Evolutionary conservation across 257 asterid species (phyloP).

Genomic region (Nicotiana attenuata): DNA sequence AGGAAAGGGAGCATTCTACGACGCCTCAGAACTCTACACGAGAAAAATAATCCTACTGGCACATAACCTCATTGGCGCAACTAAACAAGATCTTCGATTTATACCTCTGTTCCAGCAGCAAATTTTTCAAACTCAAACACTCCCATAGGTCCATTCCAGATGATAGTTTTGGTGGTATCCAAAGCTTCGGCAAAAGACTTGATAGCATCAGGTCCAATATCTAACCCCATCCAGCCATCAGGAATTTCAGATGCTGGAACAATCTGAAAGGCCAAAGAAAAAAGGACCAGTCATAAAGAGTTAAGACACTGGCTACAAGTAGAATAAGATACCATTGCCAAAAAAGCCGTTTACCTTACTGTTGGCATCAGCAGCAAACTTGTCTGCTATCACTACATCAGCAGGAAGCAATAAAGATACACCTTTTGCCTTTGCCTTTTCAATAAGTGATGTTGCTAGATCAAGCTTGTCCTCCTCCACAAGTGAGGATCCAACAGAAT

Average conservation of each 20-base stretch:
- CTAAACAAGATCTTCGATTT: constrained; percentile 38
- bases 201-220: constrained; percentile 43
- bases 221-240: constrained; percentile 49
- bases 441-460: constrained; percentile 38
- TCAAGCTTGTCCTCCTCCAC: constrained; percentile 45
- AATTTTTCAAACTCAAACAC: constrained; percentile 29
- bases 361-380: constrained; percentile 41
- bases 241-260: constrained; percentile 76
- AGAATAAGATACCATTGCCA: neutral
- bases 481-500: constrained; percentile 42
- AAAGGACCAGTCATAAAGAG: constrained; percentile 24
- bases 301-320: neutral
- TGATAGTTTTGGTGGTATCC: constrained; percentile 39
- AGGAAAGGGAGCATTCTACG: neutral
- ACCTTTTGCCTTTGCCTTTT: constrained; percentile 42
- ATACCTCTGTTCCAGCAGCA: constrained; percentile 21
- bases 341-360: constrained; percentile 30
- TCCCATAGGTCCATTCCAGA: constrained; percentile 57
- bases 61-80: constrained; percentile 65
- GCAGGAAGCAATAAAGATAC: constrained; percentile 37
- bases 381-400: constrained; percentile 41
- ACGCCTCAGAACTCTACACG: neutral
- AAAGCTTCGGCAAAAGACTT: constrained; percentile 34
- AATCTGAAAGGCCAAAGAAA: constrained; percentile 33
- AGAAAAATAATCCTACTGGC: constrained; percentile 1